phyloP scores from a whole-genome alignment of 2,329 filamentous ascomycete genomes.

The Coniochaeta sp. region DNA sequence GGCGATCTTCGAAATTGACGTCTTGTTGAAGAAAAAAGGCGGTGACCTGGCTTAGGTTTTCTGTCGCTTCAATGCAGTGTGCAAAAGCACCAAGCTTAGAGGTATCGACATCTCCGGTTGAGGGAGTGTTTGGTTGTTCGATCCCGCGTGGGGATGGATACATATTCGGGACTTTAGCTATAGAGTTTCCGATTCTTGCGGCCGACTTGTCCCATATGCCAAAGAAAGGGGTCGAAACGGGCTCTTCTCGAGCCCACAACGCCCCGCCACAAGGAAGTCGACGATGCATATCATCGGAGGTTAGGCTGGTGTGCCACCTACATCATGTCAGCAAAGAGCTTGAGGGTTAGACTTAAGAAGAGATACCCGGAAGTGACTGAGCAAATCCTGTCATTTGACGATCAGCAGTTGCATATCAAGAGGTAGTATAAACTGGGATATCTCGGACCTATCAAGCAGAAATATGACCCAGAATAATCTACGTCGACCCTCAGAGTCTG shows the following conservation, averaged over 20 bases:
- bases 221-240: conserved; percentile 24
- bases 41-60: conserved; percentile 25
- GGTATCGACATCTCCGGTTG: conserved; percentile 9
- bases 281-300: conserved; percentile 21
- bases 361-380: conserved; percentile 16
- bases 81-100: conserved; percentile 26
- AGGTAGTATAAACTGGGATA: conserved; percentile 11
- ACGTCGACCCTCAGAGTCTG: conserved; percentile 16
- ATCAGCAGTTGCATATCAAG: conserved; percentile 10
- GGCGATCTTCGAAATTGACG: conserved; percentile 20
- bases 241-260: conserved; percentile 21
- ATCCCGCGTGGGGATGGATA: neutral
- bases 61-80: conserved; percentile 28
- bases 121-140: neutral
- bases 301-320: conserved; percentile 23
- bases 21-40: conserved; percentile 27
- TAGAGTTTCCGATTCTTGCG: conserved; percentile 18
- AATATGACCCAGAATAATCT: conserved; percentile 30
- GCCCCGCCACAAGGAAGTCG: conserved; percentile 24
- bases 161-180: conserved; percentile 7
- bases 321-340: neutral
- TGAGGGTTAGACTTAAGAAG: neutral
- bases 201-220: conserved; percentile 24
- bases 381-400: conserved; percentile 15
- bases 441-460: conserved; percentile 26